These are phyloP conservation scores for Mucuna pruriens DNA, from an alignment of 306 rosid genomes.

Conservation along the genomic window DNA sequence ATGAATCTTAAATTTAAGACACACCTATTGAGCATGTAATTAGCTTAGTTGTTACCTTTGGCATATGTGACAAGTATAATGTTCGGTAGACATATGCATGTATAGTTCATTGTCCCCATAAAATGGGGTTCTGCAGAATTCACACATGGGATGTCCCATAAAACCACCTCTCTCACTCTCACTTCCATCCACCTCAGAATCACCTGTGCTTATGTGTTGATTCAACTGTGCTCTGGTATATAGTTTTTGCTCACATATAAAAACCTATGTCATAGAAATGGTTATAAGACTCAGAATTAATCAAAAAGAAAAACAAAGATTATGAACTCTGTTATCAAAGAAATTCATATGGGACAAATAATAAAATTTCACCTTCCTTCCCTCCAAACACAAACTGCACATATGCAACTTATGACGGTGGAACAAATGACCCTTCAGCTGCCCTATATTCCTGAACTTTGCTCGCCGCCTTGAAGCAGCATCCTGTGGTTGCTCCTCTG, in stretches of 20 bases:
- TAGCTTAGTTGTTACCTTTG: constrained; percentile 63
- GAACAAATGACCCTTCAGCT: constrained; percentile 89
- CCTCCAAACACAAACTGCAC: constrained; percentile 93
- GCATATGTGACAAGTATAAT: constrained; percentile 93
- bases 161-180: constrained; percentile 99
- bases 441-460: constrained; percentile 75
- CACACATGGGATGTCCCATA: constrained; percentile 95
- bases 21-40: neutral
- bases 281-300: constrained; percentile 17
- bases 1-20: constrained; percentile 11
- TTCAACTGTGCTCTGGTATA: constrained; percentile 82
- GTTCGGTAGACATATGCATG: constrained; percentile 93
- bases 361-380: constrained; percentile 73
- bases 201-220: constrained; percentile 82
- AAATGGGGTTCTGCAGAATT: constrained; percentile 83
- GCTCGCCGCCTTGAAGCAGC: constrained; percentile 61
- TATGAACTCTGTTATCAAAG: neutral
- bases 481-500: constrained; percentile 73
- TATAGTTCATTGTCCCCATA: constrained; percentile 93
- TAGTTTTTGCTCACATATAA: constrained; percentile 94
- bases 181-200: constrained; percentile 95
- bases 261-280: constrained; percentile 57
- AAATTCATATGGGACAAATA: constrained; percentile 13
- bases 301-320: neutral
- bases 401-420: constrained; percentile 79